Evolutionary conservation across 306 rosid genomes (phyloP), one percentile per base, ranked within the genome.

Genomic region (Prunus persica): DNA sequence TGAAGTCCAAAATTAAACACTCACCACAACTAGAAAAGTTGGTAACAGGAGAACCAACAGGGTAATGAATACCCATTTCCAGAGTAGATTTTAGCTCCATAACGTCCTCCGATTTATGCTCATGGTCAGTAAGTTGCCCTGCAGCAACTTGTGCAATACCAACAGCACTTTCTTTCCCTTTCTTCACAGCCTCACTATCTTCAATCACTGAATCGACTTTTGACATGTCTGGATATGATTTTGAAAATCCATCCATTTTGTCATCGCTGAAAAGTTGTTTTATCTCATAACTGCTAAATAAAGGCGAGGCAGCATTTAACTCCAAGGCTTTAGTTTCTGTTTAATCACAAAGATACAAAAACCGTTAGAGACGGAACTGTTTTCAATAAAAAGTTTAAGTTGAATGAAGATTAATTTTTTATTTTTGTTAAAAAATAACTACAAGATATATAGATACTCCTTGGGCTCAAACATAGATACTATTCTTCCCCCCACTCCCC

Each of bases 251-350:
- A 18, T 62, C 47, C 34, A 19, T 51, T 34, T 49, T n/a, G 13
- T 50, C 14, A 3, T 60, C 66, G 32, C 28, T 56, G 8, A 24
- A 30, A 67, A 58, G 18, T 43, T 22, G 8, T 27, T 58, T 67
- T 57, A 32, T 20, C 71, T 52, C 79, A 52, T 11, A 80, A 73
- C 58, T 63, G 46, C 45, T 49, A 58, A 38, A 12, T 49, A 62
- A 12, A 52, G 51, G 34, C 11, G 6, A 34, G 4, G 63, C 65
- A 25, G 15, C 74, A 52, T 58, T 11, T 24, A 32, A 45, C 67
- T 72, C 78, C 52, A 65, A 27, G 38, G 62, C n/a, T 57, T 56
- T 56, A 2, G 32, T 28, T 45, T 55, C 78, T 79, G 62, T 43
- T 52, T 64, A 43, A 43, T 16, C 56, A 20, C 28, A 55, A 55